Conservation (phyloP, 371 early-diverging fungal genomes). For the Mucor sp. region DNA sequence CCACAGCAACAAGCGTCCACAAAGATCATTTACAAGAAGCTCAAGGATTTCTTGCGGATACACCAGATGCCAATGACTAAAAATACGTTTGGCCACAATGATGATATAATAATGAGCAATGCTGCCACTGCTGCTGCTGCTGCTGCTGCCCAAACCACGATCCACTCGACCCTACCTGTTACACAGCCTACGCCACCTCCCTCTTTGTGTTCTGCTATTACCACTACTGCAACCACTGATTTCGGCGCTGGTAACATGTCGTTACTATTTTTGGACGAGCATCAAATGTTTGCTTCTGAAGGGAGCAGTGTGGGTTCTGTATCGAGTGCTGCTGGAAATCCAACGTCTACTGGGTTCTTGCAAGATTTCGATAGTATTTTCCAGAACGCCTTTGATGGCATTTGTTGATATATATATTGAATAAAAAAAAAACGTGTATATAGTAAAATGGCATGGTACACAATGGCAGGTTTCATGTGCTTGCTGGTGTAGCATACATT, state of each 20-base stretch:
- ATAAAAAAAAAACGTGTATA: neutral
- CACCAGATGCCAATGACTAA: neutral
- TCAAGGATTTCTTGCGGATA: neutral
- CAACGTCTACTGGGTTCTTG: neutral
- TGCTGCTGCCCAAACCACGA: no score
- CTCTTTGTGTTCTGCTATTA: neutral
- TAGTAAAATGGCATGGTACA: no score
- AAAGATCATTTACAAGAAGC: neutral
- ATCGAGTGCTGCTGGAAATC: neutral
- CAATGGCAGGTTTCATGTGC: neutral
- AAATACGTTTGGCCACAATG: neutral
- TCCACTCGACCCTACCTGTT: neutral
- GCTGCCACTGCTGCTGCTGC: neutral
- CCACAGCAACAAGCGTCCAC: neutral
- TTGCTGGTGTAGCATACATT: neutral
- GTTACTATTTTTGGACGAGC: neutral
- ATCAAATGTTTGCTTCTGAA: neutral
- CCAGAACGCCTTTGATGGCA: neutral
- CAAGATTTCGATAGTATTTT: constrained; percentile 4
- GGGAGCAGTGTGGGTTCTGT: neutral
- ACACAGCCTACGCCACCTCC: neutral
- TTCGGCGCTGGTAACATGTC: neutral
- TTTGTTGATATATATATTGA: neutral
- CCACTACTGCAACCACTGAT: neutral
- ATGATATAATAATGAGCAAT: neutral